Base-by-base conservation (phyloP, 2,329 filamentous ascomycete species). In the Coniochaeta hoffmannii region DNA sequence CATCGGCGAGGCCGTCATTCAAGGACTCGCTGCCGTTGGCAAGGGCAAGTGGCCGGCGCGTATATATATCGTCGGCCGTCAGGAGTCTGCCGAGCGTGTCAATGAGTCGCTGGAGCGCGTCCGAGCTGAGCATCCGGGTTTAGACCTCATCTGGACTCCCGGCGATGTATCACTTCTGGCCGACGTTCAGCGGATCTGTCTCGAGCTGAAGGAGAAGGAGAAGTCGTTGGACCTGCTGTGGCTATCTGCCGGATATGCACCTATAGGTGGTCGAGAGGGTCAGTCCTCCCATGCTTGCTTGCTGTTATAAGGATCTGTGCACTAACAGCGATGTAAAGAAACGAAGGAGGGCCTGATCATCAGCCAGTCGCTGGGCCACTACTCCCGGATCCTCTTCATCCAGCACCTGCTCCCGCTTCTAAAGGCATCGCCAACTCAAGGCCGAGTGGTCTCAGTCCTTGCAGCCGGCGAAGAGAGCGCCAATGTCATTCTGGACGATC, bases 131-230 rank as follows among this genome's bases (percentile, higher is more conserved):
- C 77, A 77, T 38, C 61, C 71, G 30, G 67, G 66, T 11, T 73
- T 73, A 0, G 67, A 74, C 28, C 50, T 77, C 53, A 60, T 77
- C 36, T 78, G 73, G 72, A 61, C 63, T 7, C 68, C 74, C 54
- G 73, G 66, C 35, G 71, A 78, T 58, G 58, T 76, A 19, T 68
- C 75, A n/a, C 71, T 78, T 1, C 70, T 78, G 1, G 64, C 70
- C 0, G 76, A 78, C 5, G 63, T 65, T 8, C 69, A 68, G 57
- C 64, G 71, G 8, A 54, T 76, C 1, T 76, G 72, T 63, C 63
- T 69, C 2, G 24, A 59, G 4, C 72, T 77, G 64, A 70, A 69
- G 56, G 59, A 15, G 7, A 68, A 65, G 15, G 76, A 78, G 59
- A 57, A 64, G 0, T 56, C 53, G 6, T 34, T 78, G 56, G 75